These are phyloP conservation scores for Xenosphaeropsis pyriputrescens DNA, from an alignment of 2,329 filamentous ascomycete species.

Conservation along the genomic window DNA sequence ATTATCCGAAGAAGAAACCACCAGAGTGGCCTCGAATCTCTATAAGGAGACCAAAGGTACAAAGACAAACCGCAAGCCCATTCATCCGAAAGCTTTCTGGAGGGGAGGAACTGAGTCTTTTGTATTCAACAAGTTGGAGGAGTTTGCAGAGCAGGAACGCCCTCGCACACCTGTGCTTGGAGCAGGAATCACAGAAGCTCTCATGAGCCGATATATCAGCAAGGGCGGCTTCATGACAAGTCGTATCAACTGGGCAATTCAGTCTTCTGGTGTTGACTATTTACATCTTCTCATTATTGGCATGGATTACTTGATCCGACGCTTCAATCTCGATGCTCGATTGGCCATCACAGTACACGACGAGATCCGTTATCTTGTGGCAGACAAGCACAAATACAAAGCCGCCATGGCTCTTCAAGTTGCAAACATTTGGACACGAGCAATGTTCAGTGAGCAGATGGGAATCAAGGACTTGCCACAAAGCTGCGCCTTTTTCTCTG, in stretches of 20 bases:
- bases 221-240: slow-evolving; percentile 90
- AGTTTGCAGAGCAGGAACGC: slow-evolving; percentile 88
- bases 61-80: slow-evolving; percentile 59
- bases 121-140: slow-evolving; percentile 95
- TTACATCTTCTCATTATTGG: slow-evolving; percentile 82
- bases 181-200: slow-evolving; percentile 88
- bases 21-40: slow-evolving; percentile 59
- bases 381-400: slow-evolving; percentile 72
- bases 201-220: slow-evolving; percentile 77
- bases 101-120: slow-evolving; percentile 92
- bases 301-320: slow-evolving; percentile 86
- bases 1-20: slow-evolving; percentile 66
- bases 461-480: slow-evolving; percentile 93
- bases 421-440: slow-evolving; percentile 89
- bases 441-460: slow-evolving; percentile 95
- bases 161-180: slow-evolving; percentile 86
- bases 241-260: slow-evolving; percentile 98
- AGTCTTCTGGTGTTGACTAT: slow-evolving; percentile 94
- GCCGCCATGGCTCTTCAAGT: slow-evolving; percentile 88
- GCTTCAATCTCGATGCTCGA: slow-evolving; percentile 73
- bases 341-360: slow-evolving; percentile 92
- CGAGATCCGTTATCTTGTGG: slow-evolving; percentile 88
- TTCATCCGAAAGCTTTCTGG: slow-evolving; percentile 76
- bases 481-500: slow-evolving; percentile 87
- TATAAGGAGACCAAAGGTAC: slow-evolving; percentile 85